These are phyloP conservation scores for Hypoxylon sp. DNA, from an alignment of 2,329 filamentous ascomycete species.

Conservation along the genomic window DNA sequence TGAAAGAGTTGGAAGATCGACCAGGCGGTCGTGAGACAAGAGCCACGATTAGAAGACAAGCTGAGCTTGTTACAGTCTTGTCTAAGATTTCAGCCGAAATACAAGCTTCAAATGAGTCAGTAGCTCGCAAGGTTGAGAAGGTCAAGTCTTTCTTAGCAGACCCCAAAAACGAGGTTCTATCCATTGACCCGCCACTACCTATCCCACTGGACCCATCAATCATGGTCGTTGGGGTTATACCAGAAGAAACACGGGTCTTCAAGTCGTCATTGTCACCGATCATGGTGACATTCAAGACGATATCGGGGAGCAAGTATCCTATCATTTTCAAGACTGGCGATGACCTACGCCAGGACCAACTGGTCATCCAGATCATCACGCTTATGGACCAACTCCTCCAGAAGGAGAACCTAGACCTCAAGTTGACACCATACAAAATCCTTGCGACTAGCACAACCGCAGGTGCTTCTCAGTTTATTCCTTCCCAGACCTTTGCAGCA, in stretches of 20 bases:
- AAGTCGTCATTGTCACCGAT: conserved; percentile 95
- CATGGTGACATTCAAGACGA: conserved; percentile 89
- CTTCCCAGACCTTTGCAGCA: conserved; percentile 84
- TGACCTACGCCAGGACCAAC: conserved; percentile 94
- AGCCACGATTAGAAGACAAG: conserved; percentile 84
- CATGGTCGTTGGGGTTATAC: conserved; percentile 80
- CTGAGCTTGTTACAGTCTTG: conserved; percentile 87
- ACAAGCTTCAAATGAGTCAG: conserved; percentile 81
- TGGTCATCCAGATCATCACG: conserved; percentile 96
- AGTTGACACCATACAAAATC: conserved; percentile 95
- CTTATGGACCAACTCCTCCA: conserved; percentile 96
- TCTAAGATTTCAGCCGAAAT: conserved; percentile 92
- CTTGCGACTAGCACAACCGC: conserved; percentile 91
- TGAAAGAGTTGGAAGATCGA: conserved; percentile 83
- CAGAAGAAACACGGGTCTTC: conserved; percentile 91
- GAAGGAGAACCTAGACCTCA: conserved; percentile 96
- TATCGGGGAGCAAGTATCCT: conserved; percentile 81
- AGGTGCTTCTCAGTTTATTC: conserved; percentile 93
- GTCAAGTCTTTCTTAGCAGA: conserved; percentile 89
- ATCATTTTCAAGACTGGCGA: conserved; percentile 98
- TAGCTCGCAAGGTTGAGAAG: conserved; percentile 83
- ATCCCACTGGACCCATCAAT: conserved; percentile 90
- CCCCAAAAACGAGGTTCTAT: conserved; percentile 87
- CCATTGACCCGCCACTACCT: conserved; percentile 87
- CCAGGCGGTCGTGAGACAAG: conserved; percentile 79